Base-by-base conservation (phyloP, 2,329 filamentous ascomycete genomes). In the Penicillium sp. region DNA sequence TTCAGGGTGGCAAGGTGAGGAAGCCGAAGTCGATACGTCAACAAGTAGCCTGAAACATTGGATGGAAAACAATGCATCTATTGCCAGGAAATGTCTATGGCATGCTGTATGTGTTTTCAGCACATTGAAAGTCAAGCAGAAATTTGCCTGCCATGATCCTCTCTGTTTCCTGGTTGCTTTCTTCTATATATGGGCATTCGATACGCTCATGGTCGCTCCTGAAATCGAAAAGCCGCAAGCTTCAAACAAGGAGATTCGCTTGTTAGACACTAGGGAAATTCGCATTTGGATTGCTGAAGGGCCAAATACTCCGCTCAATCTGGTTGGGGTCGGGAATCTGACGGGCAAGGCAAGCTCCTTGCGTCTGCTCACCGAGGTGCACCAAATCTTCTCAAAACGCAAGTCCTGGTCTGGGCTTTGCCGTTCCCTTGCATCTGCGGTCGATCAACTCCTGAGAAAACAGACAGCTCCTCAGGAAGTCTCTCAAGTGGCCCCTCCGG, bases 131-230 rank as follows among this genome's bases (percentile, higher is more conserved):
- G 10, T 15, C 1, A 52, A 52, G 49, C 29, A 33, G 10, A 43
- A 44, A 9, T 52, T 52, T 27, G 27, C 49, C 6, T 52, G 49
- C 4, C 39, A 52, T 31, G 49, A 52, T 35, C 49, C 49, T 23
- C 49, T 52, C 27, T 52, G 39, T 44, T 52, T 52, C 39, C n/a
- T 52, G 21, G 7, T 52, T 19, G 19, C 38, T 25, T 52, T 52
- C 19, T 43, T 52, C 39, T 52, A 52, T 15, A 52, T 52, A 25
- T 44, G 49, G 49, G 49, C 49, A 35, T 52, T 52, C 19, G 49
- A 52, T 8, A 19, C 21, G 8, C 21, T 52, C 19, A 12, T 52
- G 38, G 49, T 52, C 17, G 29, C 29, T 21, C 29, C 49, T 44
- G 49, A 52, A 15, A 13, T 52, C 10, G 7, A 44, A 31, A 52